Evolutionary conservation across 345 rosid species (phyloP).

Genomic region (Gossypium australe): DNA sequence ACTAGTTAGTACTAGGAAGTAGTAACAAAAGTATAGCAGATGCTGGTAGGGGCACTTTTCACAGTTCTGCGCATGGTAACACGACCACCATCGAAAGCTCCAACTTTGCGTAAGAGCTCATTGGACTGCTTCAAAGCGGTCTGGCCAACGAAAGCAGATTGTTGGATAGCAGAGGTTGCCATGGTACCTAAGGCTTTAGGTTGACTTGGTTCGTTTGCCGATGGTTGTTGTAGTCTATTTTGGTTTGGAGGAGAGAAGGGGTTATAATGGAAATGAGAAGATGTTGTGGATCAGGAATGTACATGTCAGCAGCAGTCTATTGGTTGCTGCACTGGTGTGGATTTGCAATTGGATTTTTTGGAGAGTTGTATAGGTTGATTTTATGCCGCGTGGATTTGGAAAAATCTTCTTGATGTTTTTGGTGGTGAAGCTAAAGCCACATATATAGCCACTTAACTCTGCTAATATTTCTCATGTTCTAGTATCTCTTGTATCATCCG

Average conservation of each 20-base stretch:
- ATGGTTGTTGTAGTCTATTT: neutral
- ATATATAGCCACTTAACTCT: too few relatives aligned
- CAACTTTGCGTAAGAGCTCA: neutral
- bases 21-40: neutral
- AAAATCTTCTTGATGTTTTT: neutral
- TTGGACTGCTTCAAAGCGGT: neutral
- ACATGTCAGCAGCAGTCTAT: slow-evolving; percentile 39
- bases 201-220: neutral
- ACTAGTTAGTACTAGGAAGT: neutral
- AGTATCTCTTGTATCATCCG: too few relatives aligned
- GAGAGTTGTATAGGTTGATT: slow-evolving; percentile 19
- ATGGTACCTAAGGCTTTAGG: neutral
- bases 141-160: neutral
- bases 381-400: slow-evolving; percentile 34
- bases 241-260: neutral
- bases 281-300: slow-evolving; percentile 40
- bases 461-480: too few relatives aligned
- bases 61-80: neutral
- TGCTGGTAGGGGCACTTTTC: neutral
- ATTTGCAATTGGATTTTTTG: slow-evolving; percentile 37
- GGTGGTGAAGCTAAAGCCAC: neutral
- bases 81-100: neutral
- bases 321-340: slow-evolving; percentile 34
- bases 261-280: slow-evolving; percentile 30
- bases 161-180: neutral